Conservation (phyloP, 345 rosid genomes). For the Eucalyptus curtisii region DNA sequence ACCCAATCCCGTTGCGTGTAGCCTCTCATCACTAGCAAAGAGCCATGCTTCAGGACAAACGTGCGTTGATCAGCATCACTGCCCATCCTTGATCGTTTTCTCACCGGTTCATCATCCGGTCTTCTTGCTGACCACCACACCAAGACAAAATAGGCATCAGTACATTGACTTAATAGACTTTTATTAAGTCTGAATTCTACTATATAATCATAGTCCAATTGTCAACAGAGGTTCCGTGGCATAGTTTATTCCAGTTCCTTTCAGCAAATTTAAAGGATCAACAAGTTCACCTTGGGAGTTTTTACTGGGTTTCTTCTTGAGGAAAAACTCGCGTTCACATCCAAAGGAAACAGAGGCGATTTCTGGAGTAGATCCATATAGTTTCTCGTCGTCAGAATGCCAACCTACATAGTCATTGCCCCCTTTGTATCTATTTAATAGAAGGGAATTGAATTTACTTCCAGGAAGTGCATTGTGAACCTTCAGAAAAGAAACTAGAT, state of each 20-base stretch:
- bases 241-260: neutral
- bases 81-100: conserved; percentile 43
- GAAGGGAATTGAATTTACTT: conserved; percentile 76
- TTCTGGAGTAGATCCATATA: conserved; percentile 74
- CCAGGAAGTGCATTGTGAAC: conserved; percentile 74
- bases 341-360: conserved; percentile 90
- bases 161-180: neutral
- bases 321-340: conserved; percentile 71
- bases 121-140: neutral
- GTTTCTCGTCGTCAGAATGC: conserved; percentile 96
- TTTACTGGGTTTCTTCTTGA: conserved; percentile 53
- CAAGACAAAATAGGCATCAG: neutral
- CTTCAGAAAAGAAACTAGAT: conserved; percentile 15
- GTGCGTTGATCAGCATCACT: conserved; percentile 26
- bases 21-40: conserved; percentile 80
- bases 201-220: neutral
- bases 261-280: neutral
- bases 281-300: conserved; percentile 31
- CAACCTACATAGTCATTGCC: conserved; percentile 75
- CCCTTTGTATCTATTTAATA: conserved; percentile 75
- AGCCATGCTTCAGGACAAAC: conserved; percentile 72
- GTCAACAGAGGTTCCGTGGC: neutral
- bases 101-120: conserved; percentile 31
- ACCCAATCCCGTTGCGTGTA: conserved; percentile 87
- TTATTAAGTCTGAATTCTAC: neutral